These are phyloP conservation scores for Bullera alba DNA, from an alignment of 768 basidiomycete species.

Conservation along the genomic window DNA sequence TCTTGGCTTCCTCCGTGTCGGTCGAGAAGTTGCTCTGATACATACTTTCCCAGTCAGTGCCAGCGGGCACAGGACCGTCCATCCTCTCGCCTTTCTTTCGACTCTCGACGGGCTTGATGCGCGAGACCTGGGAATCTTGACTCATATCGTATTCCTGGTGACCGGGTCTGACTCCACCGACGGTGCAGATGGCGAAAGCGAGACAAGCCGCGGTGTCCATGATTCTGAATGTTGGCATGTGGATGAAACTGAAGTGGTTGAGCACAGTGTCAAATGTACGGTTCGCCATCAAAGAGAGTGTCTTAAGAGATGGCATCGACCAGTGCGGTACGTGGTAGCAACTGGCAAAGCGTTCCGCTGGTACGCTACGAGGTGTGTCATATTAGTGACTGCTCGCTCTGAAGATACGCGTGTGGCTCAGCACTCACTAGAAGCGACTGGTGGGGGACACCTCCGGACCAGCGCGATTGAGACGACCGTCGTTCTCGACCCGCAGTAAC, in stretches of 20 bases:
- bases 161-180: slow-evolving; percentile 33
- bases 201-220: slow-evolving; percentile 42
- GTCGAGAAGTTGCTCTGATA: slow-evolving; percentile 19
- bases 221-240: slow-evolving; percentile 46
- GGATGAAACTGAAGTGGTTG: slow-evolving; percentile 46
- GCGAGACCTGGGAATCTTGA: background rate
- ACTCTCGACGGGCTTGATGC: background rate
- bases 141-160: background rate
- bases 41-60: slow-evolving; percentile 21
- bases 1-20: slow-evolving; percentile 7
- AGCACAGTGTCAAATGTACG: slow-evolving; percentile 44
- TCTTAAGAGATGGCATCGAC: slow-evolving; percentile 41
- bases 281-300: slow-evolving; percentile 44
- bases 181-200: slow-evolving; percentile 47
- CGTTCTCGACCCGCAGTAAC: slow-evolving; percentile 29
- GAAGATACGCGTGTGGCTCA: no score
- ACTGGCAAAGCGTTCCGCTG: slow-evolving; percentile 40
- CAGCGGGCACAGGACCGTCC: slow-evolving; percentile 26
- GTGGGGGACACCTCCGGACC: slow-evolving; percentile 27
- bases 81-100: slow-evolving; percentile 4
- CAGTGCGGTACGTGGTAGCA: slow-evolving; percentile 47
- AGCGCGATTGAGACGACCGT: slow-evolving; percentile 5
- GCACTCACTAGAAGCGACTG: slow-evolving; percentile 43
- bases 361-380: slow-evolving; percentile 18
- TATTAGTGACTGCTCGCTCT: background rate